Conservation (phyloP, 306 rosid genomes). For the Cucumis melo region DNA sequence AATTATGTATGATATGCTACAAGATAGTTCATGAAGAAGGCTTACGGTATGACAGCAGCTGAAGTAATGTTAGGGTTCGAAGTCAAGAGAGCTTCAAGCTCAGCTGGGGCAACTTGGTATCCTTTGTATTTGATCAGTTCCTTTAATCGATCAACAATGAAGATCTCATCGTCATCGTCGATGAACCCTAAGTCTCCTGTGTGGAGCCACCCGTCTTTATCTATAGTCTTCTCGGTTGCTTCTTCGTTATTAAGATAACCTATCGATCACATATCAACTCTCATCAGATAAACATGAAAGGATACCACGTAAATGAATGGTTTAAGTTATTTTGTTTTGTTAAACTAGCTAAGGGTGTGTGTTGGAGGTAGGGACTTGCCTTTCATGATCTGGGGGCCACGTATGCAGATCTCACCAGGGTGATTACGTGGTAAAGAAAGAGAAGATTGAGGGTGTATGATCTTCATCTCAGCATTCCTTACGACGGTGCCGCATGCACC, state of each 20-base stretch:
- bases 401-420: slow-evolving; percentile 71
- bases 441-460: slow-evolving; percentile 50
- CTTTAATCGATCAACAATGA: slow-evolving; percentile 71
- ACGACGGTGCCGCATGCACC: slow-evolving; percentile 79
- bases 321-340: too few relatives aligned
- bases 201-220: slow-evolving; percentile 72
- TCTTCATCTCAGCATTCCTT: slow-evolving; percentile 67
- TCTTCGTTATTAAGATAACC: slow-evolving; percentile 59
- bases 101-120: slow-evolving; percentile 84
- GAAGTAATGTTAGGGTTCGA: slow-evolving; percentile 50
- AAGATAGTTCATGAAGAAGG: not conserved
- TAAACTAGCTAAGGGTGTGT: too few relatives aligned
- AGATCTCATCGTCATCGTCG: slow-evolving; percentile 68
- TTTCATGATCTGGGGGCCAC: slow-evolving; percentile 86
- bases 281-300: too few relatives aligned
- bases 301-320: not conserved
- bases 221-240: slow-evolving; percentile 52
- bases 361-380: slow-evolving; percentile 19
- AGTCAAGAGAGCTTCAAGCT: slow-evolving; percentile 68
- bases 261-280: not conserved
- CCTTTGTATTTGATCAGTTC: slow-evolving; percentile 87
- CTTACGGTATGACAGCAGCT: slow-evolving; percentile 77
- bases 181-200: slow-evolving; percentile 72
- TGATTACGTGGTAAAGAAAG: slow-evolving; percentile 39
- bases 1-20: not conserved